phyloP scores from a whole-genome alignment of 495 filamentous ascomycete genomes.

The Tricharina praecox region DNA sequence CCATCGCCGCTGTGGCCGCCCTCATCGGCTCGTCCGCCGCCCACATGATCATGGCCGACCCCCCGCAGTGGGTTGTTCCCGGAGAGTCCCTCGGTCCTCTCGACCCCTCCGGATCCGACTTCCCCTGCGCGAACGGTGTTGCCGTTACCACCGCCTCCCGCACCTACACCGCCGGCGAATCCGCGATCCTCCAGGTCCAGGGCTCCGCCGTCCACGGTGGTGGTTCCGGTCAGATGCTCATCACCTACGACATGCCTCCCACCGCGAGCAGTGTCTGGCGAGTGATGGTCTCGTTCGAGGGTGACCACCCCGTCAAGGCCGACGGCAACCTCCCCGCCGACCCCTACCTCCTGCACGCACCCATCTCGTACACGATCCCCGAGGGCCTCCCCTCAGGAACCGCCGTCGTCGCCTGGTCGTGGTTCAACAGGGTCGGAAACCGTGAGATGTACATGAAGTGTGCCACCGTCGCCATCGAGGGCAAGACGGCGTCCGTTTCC shows the following conservation, averaged over 20 bases:
- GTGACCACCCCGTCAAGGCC: slow-evolving; percentile 61
- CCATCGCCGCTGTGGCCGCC: slow-evolving; percentile 35
- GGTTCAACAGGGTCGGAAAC: slow-evolving; percentile 82
- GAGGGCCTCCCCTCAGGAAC: slow-evolving; percentile 39
- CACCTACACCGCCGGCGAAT: slow-evolving; percentile 37
- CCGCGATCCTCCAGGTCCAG: slow-evolving; percentile 37
- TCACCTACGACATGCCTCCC: slow-evolving; percentile 55
- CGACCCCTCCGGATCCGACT: slow-evolving; percentile 42
- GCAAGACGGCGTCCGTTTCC: slow-evolving; percentile 26
- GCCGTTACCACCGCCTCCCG: slow-evolving; percentile 13
- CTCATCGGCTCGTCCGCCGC: slow-evolving; percentile 32
- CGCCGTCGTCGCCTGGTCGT: slow-evolving; percentile 61
- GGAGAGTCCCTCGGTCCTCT: slow-evolving; percentile 36
- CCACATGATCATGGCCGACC: slow-evolving; percentile 57
- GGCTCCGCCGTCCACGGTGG: slow-evolving; percentile 62
- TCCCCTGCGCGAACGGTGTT: slow-evolving; percentile 51
- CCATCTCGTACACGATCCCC: slow-evolving; percentile 38
- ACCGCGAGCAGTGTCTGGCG: slow-evolving; percentile 33
- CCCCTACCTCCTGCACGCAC: slow-evolving; percentile 24
- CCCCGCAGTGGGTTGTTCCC: slow-evolving; percentile 41
- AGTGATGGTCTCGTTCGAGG: slow-evolving; percentile 41
- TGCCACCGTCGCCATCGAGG: slow-evolving; percentile 42
- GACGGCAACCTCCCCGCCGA: slow-evolving; percentile 30
- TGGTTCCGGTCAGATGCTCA: slow-evolving; percentile 69
- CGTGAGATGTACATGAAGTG: slow-evolving; percentile 97